A percentile compares a stretch with the other conserved stretches of the same genome.
Evolutionary conservation across 2,329 filamentous ascomycete genomes (phyloP).

Genomic region (Trichoderma sp.): DNA sequence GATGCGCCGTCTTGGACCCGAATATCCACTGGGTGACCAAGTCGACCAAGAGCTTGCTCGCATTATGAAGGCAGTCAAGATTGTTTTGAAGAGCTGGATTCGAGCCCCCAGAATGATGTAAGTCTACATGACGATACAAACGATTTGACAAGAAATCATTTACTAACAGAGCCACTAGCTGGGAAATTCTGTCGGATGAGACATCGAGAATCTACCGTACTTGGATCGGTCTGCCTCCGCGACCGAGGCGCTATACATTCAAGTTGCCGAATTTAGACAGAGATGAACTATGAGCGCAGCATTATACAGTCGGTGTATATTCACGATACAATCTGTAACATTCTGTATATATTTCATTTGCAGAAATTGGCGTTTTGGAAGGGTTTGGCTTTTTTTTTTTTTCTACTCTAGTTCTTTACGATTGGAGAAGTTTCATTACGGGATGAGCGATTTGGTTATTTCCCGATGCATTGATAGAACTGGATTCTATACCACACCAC

Average conservation of each 20-base stretch:
- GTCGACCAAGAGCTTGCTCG: slow-evolving; percentile 65
- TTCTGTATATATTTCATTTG: slow-evolving; percentile 19
- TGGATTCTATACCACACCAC: background rate
- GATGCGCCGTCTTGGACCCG: slow-evolving; percentile 38
- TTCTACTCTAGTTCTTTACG: background rate
- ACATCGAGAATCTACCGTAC: slow-evolving; percentile 49
- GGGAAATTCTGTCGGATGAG: slow-evolving; percentile 49
- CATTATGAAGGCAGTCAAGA: slow-evolving; percentile 63
- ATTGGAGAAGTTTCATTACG: background rate
- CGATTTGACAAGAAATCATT: background rate
- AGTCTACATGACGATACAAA: slow-evolving; percentile 44
- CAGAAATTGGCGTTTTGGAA: slow-evolving; percentile 14
- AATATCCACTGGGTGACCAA: slow-evolving; percentile 51
- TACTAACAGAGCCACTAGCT: slow-evolving; percentile 38
- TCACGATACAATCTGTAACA: slow-evolving; percentile 9
- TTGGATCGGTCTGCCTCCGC: slow-evolving; percentile 56
- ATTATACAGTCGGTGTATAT: slow-evolving; percentile 2
- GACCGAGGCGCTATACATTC: slow-evolving; percentile 51
- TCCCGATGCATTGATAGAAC: background rate
- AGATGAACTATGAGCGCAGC: slow-evolving; percentile 50
- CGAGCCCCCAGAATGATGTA: slow-evolving; percentile 68
- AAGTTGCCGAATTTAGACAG: slow-evolving; percentile 45
- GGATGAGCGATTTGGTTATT: slow-evolving; percentile 5
- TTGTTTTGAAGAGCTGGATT: slow-evolving; percentile 71
- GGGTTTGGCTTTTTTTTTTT: background rate